These are phyloP conservation scores for Osmanthus fragrans DNA, from an alignment of 257 asterid species.

Conservation along the genomic window DNA sequence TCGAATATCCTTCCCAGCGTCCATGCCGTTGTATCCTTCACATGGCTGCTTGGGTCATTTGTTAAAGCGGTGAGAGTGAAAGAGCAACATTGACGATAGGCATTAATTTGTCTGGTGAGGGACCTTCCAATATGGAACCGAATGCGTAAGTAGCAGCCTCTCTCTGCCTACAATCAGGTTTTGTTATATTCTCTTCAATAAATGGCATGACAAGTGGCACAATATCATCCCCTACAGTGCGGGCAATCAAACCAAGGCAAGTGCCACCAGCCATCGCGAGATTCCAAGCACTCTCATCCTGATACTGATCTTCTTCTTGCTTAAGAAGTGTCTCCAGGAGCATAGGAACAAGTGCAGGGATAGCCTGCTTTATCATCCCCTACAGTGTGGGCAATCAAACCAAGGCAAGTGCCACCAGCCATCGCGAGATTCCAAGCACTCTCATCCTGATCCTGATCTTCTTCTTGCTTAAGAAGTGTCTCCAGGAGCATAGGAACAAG, in stretches of 20 bases:
- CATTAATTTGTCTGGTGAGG: background rate
- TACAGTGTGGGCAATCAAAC: slow-evolving; percentile 11
- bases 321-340: background rate
- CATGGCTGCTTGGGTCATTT: background rate
- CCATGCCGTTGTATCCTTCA: background rate
- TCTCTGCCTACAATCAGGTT: slow-evolving; percentile 13
- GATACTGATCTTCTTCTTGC: slow-evolving; percentile 9
- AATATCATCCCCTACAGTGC: too few relatives aligned
- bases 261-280: slow-evolving; percentile 14
- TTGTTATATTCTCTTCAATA: slow-evolving; percentile 5
- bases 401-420: slow-evolving; percentile 20
- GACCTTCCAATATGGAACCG: background rate
- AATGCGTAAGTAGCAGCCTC: background rate
- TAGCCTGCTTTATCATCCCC: slow-evolving; percentile 5
- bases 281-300: slow-evolving; percentile 13
- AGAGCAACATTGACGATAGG: background rate
- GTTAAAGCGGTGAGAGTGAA: background rate
- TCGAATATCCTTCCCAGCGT: background rate
- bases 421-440: slow-evolving; percentile 2
- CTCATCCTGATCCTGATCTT: slow-evolving; percentile 10
- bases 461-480: slow-evolving; percentile 6
- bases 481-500: slow-evolving; percentile 15
- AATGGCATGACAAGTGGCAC: slow-evolving; percentile 6
- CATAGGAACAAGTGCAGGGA: slow-evolving; percentile 17
- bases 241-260: slow-evolving; percentile 15